Evolutionary conservation across 177 flowering plant species (phyloP), one percentile per base, ranked within the genome.

Genomic region (Telopea speciosissima): DNA sequence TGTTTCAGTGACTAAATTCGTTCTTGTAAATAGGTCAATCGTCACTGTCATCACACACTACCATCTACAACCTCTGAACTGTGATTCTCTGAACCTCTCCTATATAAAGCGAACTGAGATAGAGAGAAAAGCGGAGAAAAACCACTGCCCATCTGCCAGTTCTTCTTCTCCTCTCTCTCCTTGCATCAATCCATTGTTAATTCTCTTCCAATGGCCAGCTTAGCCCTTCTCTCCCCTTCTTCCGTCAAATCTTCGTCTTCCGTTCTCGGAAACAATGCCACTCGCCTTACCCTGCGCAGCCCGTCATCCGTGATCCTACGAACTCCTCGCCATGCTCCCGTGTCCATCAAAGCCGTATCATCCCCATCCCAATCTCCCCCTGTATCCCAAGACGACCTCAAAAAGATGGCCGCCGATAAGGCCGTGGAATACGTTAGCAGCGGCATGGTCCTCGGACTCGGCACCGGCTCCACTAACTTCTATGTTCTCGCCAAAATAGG

Each of bases 401-500:
- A 92, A 70, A 86, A 85, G 67, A 85, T 90, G 72, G 96, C 97
- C 42, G 97, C 97, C 54, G 88, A 87, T 60, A 87, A 90, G 70
- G 97, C 96, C 71, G 97, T 92, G 8, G 93, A 84, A 24, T 83
- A 84, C 31, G 93, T 92, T 62, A 73, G 77, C 66, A 77, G 83
- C 79, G 97, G 97, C 65, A 92, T 92, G 97, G 87, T 89, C 49
- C 85, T 92, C 63, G 96, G 97, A 68, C 88, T 91, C 66, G 97
- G 97, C 25, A 92, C 96, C 24, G 97, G 97, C 70, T 89, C 94
- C 78, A 91, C 97, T n/a, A 92, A 94, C 70, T 90, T 92, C 68
- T 90, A 87, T 77, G 96, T 84, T 49, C 93, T 92, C 63, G 74
- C 86, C 71, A 85, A 81, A 75, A 77, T 92, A 68, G 97, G 93